phyloP scores from a whole-genome alignment of 23 red algal genomes.

The Chondrus crispus region DNA sequence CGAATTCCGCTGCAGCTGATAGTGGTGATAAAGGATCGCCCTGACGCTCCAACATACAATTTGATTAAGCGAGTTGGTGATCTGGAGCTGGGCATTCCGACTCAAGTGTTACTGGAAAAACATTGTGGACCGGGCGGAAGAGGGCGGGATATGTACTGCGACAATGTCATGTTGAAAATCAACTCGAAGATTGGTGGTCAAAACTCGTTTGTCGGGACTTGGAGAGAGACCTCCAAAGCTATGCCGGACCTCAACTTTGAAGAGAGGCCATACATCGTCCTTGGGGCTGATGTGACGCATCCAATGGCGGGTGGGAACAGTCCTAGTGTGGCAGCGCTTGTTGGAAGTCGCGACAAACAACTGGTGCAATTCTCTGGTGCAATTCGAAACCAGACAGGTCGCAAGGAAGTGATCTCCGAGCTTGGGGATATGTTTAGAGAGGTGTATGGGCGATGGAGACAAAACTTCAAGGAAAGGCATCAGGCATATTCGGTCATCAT shows the following conservation, averaged over 20 bases:
- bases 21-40: constrained; percentile 35
- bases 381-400: constrained; percentile 16
- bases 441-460: constrained; percentile 27
- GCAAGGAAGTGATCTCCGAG: constrained; percentile 51
- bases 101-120: constrained; percentile 45
- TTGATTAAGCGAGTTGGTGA: constrained; percentile 50
- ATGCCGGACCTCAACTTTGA: constrained; percentile 38
- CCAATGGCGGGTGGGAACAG: constrained; percentile 56
- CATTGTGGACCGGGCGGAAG: neutral
- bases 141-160: constrained; percentile 57
- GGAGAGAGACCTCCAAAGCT: neutral
- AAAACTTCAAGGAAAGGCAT: neutral
- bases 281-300: constrained; percentile 69
- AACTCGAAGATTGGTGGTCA: constrained; percentile 70
- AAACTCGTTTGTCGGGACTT: constrained; percentile 21
- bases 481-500: constrained; percentile 40
- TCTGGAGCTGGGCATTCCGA: constrained; percentile 23
- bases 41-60: constrained; percentile 32
- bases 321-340: constrained; percentile 55
- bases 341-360: constrained; percentile 47
- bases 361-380: constrained; percentile 41
- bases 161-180: constrained; percentile 65
- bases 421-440: constrained; percentile 20
- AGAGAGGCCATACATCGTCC: constrained; percentile 35
- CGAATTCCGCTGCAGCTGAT: constrained; percentile 35